Percentiles rank a stretch among this genome's conserved stretches.
Conservation (phyloP, 306 rosid species). For the Cicer bijugum region DNA sequence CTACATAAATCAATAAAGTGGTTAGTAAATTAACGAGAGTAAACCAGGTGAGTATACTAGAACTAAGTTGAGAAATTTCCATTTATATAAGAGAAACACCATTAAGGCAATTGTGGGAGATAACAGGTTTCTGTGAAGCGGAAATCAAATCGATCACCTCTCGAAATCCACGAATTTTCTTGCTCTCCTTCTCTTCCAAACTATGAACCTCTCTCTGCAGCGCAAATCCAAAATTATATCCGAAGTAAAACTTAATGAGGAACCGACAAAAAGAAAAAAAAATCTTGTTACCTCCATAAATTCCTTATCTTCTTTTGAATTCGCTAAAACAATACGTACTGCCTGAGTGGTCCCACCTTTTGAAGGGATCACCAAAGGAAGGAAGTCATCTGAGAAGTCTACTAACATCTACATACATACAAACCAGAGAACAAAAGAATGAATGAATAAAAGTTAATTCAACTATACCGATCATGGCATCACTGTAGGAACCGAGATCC, state of each 20-base stretch:
- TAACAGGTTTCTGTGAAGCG: slow-evolving; percentile 95
- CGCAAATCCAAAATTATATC: slow-evolving; percentile 32
- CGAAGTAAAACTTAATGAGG: slow-evolving; percentile 19
- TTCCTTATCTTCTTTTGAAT: slow-evolving; percentile 79
- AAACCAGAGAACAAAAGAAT: slow-evolving; percentile 33
- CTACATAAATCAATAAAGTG: slow-evolving; percentile 56
- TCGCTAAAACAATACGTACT: slow-evolving; percentile 64
- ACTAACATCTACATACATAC: slow-evolving; percentile 66
- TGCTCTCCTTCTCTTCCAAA: slow-evolving; percentile 67
- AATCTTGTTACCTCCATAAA: slow-evolving; percentile 62
- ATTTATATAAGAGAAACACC: slow-evolving; percentile 69
- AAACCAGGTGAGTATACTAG: slow-evolving; percentile 29
- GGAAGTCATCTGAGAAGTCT: slow-evolving; percentile 67
- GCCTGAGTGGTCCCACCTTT: slow-evolving; percentile 64
- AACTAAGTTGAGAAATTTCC: slow-evolving; percentile 44
- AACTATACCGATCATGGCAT: background rate
- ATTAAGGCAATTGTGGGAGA: slow-evolving; percentile 81
- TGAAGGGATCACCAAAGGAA: slow-evolving; percentile 62
- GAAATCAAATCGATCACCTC: slow-evolving; percentile 98
- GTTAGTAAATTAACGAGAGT: slow-evolving; percentile 43
- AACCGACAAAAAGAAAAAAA: slow-evolving; percentile 4
- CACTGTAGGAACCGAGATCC: too few relatives aligned
- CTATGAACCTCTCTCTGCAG: slow-evolving; percentile 66
- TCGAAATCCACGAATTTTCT: slow-evolving; percentile 80
- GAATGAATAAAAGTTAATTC: slow-evolving; percentile 2